Evolutionary conservation across 768 basidiomycete species (phyloP).

Genomic region (Lentinula lateritia): DNA sequence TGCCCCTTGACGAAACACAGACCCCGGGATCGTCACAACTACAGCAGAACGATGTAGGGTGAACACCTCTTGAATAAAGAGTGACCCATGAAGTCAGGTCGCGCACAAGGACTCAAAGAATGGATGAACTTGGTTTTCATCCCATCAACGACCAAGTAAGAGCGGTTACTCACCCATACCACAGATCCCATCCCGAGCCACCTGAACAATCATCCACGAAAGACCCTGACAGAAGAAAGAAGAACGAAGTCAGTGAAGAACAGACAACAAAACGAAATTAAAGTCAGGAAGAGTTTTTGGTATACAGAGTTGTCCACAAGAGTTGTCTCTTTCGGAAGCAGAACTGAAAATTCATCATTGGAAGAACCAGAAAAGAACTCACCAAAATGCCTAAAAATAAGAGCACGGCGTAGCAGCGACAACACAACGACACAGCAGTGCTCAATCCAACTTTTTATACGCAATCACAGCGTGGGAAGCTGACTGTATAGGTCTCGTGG

Average conservation of each 20-base stretch:
- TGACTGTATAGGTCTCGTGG: neutral
- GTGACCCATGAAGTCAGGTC: conserved; percentile 28
- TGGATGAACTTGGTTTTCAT: conserved; percentile 83
- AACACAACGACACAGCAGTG: neutral
- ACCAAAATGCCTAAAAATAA: conserved; percentile 9
- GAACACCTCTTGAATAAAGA: too few species aligned
- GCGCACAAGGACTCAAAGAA: conserved; percentile 60
- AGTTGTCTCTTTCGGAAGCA: conserved; percentile 81
- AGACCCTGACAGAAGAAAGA: too few species aligned
- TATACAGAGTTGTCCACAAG: conserved; percentile 62
- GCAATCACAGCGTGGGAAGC: neutral
- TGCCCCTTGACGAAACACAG: conserved; percentile 30
- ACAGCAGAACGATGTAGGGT: conserved; percentile 46
- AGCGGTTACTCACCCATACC: neutral
- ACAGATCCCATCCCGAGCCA: neutral
- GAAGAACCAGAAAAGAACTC: conserved; percentile 14
- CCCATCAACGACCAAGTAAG: conserved; percentile 17
- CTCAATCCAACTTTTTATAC: neutral
- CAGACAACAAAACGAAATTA: conserved; percentile 9
- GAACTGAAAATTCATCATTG: conserved; percentile 66
- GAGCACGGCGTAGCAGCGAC: neutral
- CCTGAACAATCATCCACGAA: too few species aligned
- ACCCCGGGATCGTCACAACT: conserved; percentile 28
- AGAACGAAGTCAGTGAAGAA: neutral
- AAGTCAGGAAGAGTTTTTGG: conserved; percentile 53